Evolutionary conservation across 2,329 filamentous ascomycete species (phyloP), one percentile per base, ranked within the genome.

Genomic region (Colletotrichum lentis): DNA sequence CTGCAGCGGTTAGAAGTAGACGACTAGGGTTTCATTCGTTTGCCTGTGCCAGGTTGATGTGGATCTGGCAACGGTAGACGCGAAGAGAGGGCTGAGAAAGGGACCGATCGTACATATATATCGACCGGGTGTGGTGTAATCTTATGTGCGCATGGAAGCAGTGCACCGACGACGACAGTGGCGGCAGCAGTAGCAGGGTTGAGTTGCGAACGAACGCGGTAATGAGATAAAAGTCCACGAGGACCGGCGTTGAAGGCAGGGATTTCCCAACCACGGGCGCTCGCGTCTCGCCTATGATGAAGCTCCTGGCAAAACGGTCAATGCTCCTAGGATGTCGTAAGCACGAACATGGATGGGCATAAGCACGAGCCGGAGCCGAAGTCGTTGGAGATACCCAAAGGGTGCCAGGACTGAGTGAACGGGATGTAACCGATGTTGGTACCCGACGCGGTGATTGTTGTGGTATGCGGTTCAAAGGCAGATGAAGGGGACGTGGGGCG

Each of bases 21-120:
- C 16, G 76, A 78, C 76, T 70, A 76, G 76, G 77, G 76, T 80
- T 75, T 80, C 76, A 79, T 80, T 80, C 77, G 79, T 72, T 72
- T 74, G 55, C 73, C 72, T 75, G 70, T 75, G 65, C 69, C 71
- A 70, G 72, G 69, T 69, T 53, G 50, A 37, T 50, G 69, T 70
- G 62, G 70, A 66, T 67, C 55, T 65, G n/a, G 46, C 54, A 53
- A 62, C 58, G 44, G 46, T 49, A 69, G 66, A 69, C 70, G 71
- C 70, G 71, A 70, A 52, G 70, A 60, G 54, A 67, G 46, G 57
- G 39, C 39, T 47, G 24, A 37, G 53, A 58, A 46, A 49, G 35
- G 62, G 41, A 52, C 47, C 3, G 39, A 27, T 44, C 16, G 52
- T 46, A 53, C 22, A 49, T 54, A 50, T 54, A 50, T 50, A 62